phyloP scores from a whole-genome alignment of 352 stramenopile species.

The Pythium chondricola region DNA sequence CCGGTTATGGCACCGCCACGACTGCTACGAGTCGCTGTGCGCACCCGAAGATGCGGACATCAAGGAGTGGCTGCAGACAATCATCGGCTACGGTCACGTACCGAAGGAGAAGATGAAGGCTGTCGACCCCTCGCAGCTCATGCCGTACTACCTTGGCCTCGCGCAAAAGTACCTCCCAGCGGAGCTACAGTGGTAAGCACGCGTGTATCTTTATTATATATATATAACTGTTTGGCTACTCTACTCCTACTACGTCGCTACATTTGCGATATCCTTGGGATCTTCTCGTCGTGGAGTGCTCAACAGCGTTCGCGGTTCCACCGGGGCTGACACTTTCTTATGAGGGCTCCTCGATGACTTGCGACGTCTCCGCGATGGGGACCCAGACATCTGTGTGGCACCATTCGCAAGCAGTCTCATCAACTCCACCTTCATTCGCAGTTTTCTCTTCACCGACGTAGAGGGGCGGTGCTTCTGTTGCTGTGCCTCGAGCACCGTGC shows the following conservation, averaged over 20 bases:
- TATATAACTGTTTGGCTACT: slow-evolving; percentile 11
- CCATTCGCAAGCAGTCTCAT: slow-evolving; percentile 18
- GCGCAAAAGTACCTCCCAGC: slow-evolving; percentile 67
- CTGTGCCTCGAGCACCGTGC: slow-evolving; percentile 20
- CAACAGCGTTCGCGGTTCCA: no score
- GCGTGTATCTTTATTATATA: neutral
- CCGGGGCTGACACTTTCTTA: no score
- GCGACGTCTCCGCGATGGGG: slow-evolving; percentile 1
- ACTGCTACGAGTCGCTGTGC: slow-evolving; percentile 45
- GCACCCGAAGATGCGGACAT: slow-evolving; percentile 41
- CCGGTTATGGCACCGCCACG: slow-evolving; percentile 54
- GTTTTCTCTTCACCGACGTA: slow-evolving; percentile 6
- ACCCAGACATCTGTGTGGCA: neutral
- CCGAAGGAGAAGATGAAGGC: slow-evolving; percentile 35
- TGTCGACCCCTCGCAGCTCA: slow-evolving; percentile 26
- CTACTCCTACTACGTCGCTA: no score
- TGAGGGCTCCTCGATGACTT: slow-evolving; percentile 7
- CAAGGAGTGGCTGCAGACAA: slow-evolving; percentile 61
- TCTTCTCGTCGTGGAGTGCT: no score
- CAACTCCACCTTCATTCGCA: slow-evolving; percentile 28
- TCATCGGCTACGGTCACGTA: slow-evolving; percentile 29
- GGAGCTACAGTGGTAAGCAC: slow-evolving; percentile 61
- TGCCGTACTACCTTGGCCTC: slow-evolving; percentile 66
- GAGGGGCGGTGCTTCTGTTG: neutral
- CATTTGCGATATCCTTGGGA: no score